phyloP scores from a whole-genome alignment of 106 monocot genomes.

The Dendrobium catenatum region DNA sequence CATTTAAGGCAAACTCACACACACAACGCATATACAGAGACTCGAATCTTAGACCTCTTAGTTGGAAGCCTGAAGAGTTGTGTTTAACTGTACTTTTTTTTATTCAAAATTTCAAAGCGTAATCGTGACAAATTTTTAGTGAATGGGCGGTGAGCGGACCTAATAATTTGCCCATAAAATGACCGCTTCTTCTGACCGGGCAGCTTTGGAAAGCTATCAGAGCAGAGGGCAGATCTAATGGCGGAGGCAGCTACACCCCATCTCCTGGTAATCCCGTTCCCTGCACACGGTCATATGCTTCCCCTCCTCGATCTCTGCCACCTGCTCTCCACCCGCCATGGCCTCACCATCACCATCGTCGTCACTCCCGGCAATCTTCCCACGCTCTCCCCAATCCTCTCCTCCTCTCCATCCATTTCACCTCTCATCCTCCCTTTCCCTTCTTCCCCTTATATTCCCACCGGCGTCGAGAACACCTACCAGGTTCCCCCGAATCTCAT shows the following conservation, averaged over 20 bases:
- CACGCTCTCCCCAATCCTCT: not conserved
- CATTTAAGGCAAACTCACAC: no score
- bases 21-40: no score
- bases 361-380: not conserved
- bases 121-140: no score
- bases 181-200: no score
- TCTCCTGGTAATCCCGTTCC: not conserved
- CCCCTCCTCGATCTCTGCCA: not conserved
- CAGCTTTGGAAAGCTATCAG: no score
- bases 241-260: not conserved
- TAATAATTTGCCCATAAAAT: no score
- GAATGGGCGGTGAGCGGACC: no score
- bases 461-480: slow-evolving; percentile 42
- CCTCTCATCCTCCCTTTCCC: not conserved
- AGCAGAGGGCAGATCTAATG: not conserved
- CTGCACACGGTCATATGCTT: not conserved
- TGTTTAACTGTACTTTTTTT: no score
- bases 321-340: not conserved
- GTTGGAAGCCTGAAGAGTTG: no score
- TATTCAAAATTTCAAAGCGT: no score
- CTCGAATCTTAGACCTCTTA: no score
- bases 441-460: slow-evolving; percentile 25
- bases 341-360: not conserved
- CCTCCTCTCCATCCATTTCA: not conserved
- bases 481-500: slow-evolving; percentile 11